A percentile compares a stretch with the other conserved stretches of the same genome.
These are phyloP conservation scores for Acanthamoeba royreba DNA, from an alignment of 208 protist species.

Conservation along the genomic window DNA sequence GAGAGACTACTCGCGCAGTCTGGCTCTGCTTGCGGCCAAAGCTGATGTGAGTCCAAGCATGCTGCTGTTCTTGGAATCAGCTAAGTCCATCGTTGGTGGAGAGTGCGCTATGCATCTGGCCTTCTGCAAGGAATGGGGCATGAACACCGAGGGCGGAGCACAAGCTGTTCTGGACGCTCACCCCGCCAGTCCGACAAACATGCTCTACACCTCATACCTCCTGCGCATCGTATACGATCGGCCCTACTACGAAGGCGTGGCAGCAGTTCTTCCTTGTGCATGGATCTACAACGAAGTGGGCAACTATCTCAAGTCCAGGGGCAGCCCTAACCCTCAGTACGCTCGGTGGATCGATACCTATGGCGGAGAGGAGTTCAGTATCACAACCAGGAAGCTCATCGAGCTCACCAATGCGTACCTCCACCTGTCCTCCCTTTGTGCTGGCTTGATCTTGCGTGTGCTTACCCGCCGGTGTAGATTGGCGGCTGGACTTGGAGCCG, in stretches of 20 bases:
- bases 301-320: not conserved
- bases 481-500: not conserved
- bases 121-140: not conserved
- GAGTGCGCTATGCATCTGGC: not conserved
- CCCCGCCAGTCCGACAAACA: not conserved
- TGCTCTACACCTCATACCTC: conserved; percentile 9
- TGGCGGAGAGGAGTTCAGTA: not conserved
- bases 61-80: conserved; percentile 1
- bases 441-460: not conserved
- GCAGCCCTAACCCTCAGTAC: conserved; percentile 12
- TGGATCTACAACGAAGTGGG: conserved; percentile 33
- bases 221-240: not conserved
- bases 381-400: not conserved
- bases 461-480: not conserved
- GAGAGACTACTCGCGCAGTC: not conserved
- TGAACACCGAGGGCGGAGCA: not conserved
- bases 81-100: conserved; percentile 6
- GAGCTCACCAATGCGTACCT: not conserved
- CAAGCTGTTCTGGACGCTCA: not conserved
- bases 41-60: not conserved
- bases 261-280: not conserved
- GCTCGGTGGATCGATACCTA: not conserved
- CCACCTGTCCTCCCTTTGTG: not conserved
- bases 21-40: conserved; percentile 6
- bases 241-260: conserved; percentile 18